Conservation (phyloP, 805 yeast species). For the Middelhovenomyces tepae region DNA sequence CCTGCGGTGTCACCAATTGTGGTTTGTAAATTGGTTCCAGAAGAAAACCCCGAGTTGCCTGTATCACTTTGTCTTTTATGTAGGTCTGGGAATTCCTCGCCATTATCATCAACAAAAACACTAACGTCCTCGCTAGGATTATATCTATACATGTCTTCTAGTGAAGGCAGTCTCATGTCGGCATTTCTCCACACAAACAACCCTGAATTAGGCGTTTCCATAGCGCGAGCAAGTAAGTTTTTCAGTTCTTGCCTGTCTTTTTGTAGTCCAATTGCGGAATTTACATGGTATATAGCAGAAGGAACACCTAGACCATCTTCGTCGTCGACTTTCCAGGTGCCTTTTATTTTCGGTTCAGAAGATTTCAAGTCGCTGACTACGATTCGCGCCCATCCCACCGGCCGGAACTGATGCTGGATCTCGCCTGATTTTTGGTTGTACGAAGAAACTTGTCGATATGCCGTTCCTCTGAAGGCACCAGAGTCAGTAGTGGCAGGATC, state of each 20-base stretch:
- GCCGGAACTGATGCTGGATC: conserved; percentile 11
- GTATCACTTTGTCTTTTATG: conserved; percentile 17
- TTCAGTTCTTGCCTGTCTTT: conserved; percentile 11
- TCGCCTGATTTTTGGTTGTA: conserved; percentile 12
- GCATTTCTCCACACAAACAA: conserved; percentile 24
- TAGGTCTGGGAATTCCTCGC: neutral
- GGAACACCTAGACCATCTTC: conserved; percentile 24
- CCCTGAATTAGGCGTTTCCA: conserved; percentile 5
- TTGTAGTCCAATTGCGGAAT: conserved; percentile 5
- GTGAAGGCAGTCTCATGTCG: conserved; percentile 13
- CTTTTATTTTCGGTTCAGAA: conserved; percentile 14
- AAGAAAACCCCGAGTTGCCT: conserved; percentile 19
- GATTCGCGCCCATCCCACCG: conserved; percentile 28
- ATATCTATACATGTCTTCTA: conserved; percentile 2
- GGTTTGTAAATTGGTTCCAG: conserved; percentile 17
- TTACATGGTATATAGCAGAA: conserved; percentile 21
- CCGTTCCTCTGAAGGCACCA: conserved; percentile 19
- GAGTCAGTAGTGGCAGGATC: conserved; percentile 10
- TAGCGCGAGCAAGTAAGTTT: neutral
- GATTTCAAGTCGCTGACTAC: conserved; percentile 15
- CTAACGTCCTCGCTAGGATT: neutral
- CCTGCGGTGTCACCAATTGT: conserved; percentile 26
- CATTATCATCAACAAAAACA: neutral
- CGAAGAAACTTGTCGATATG: conserved; percentile 18
- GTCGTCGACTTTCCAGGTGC: conserved; percentile 27